Evolutionary conservation across 352 stramenopile species (phyloP), one percentile per base, ranked within the genome.

Genomic region (Phytopythium boreale): DNA sequence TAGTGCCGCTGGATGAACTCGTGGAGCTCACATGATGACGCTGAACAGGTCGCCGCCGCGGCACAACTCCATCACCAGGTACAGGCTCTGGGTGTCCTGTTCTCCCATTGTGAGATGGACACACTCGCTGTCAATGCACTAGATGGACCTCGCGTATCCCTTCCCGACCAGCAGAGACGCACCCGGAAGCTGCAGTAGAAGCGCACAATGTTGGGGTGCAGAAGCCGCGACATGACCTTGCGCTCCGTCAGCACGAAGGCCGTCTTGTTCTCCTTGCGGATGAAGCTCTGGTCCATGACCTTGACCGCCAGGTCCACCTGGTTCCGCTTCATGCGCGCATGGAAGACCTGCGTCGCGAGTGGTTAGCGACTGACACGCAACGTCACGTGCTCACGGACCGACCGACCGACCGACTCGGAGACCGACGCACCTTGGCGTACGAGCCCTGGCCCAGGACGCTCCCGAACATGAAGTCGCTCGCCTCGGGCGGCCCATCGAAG

Each of bases 231-330:
- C 75, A 97, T 89, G 64, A 97, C 87, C 59, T 92, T 92, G 65
- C 86, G 83, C 73, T 97, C 90, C n/a, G 88, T 96, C 60, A 97
- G 82, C 57, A 96, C 87, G 62, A 95, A 93, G n/a, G 79, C 85
- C 47, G 89, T 88, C 70, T 97, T 97, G 70, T 97, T 96, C 70
- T 97, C 90, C 70, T 93, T 93, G 74, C 87, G 87, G 55, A 97
- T 96, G 64, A 93, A 94, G 61, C 70, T 74, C 71, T 97, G 89
- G 65, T 97, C 89, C 89, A 97, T 97, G 56, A 97, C 89, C 65
- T 97, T 97, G 53, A 97, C 77, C 3, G 90, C 90, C 41, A 96
- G 90, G 63, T 97, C 86, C 66, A 84, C 68, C 53, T 70, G 74
- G 59, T 73, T 90, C 50, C 84, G 84, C 72, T 97, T 97, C 59